These are phyloP conservation scores for Colletotrichum sp. DNA, from an alignment of 2,329 filamentous ascomycete species.

Conservation along the genomic window DNA sequence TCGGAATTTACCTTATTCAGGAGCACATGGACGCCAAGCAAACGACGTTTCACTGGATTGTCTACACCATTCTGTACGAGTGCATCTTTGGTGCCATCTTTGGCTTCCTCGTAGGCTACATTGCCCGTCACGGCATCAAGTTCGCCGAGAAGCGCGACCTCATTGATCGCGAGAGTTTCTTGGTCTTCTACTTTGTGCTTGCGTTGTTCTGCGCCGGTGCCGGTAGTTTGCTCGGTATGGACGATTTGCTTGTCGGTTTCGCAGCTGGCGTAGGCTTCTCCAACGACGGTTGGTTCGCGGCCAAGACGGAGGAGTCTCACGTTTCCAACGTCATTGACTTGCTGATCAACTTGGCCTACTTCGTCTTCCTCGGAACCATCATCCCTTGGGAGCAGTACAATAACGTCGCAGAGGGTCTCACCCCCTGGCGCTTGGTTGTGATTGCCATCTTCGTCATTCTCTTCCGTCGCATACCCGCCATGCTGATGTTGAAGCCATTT, in stretches of 20 bases:
- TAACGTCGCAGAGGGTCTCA: slow-evolving; percentile 71
- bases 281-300: slow-evolving; percentile 98
- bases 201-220: slow-evolving; percentile 95
- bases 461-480: slow-evolving; percentile 94
- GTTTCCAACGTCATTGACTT: slow-evolving; percentile 99
- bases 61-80: slow-evolving; percentile 90
- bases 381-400: slow-evolving; percentile 97
- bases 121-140: slow-evolving; percentile 89
- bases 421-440: slow-evolving; percentile 90
- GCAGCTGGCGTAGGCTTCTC: slow-evolving; percentile 97
- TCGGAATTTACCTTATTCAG: slow-evolving; percentile 87
- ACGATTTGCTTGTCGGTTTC: slow-evolving; percentile 94
- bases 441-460: slow-evolving; percentile 93
- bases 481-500: slow-evolving; percentile 87
- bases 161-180: slow-evolving; percentile 95
- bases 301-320: slow-evolving; percentile 98
- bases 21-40: slow-evolving; percentile 73
- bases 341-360: slow-evolving; percentile 95
- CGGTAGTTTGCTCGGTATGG: slow-evolving; percentile 87
- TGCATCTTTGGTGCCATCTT: slow-evolving; percentile 92
- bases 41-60: slow-evolving; percentile 86
- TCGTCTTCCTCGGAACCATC: slow-evolving; percentile 96
- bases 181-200: slow-evolving; percentile 98
- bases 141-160: slow-evolving; percentile 82
- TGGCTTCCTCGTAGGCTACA: slow-evolving; percentile 87